Evolutionary conservation across 495 filamentous ascomycete genomes (phyloP).

Genomic region (Talaromyces ruber): DNA sequence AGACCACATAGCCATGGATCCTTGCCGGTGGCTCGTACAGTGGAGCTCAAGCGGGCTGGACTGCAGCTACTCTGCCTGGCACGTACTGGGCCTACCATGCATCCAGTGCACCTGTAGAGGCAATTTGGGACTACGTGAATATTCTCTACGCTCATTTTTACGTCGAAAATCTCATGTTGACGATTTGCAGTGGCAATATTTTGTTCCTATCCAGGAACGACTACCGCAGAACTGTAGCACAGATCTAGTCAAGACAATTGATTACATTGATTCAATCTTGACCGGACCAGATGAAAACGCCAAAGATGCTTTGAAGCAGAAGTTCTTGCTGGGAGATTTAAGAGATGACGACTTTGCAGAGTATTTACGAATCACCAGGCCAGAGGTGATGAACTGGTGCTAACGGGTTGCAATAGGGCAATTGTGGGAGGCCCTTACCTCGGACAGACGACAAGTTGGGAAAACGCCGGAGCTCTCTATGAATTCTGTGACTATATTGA

Average conservation of each 20-base stretch:
- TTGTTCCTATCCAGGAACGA: conserved; percentile 50
- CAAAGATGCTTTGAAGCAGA: conserved; percentile 43
- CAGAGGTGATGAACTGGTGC: background rate
- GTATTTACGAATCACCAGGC: conserved; percentile 13
- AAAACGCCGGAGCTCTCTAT: conserved; percentile 40
- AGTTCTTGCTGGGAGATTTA: conserved; percentile 47
- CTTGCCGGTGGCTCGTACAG: conserved; percentile 57
- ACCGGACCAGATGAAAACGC: conserved; percentile 28
- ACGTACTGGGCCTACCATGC: conserved; percentile 63
- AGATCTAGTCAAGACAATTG: conserved; percentile 46
- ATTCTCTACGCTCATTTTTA: background rate
- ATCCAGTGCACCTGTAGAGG: conserved; percentile 54
- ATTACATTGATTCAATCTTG: conserved; percentile 46
- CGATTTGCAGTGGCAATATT: conserved; percentile 48
- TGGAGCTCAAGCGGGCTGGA: conserved; percentile 57
- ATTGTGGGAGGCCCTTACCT: conserved; percentile 48
- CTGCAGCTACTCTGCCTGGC: conserved; percentile 46
- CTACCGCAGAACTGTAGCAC: conserved; percentile 57
- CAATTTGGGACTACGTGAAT: conserved; percentile 46
- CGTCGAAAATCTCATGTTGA: background rate
- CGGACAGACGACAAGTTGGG: conserved; percentile 47
- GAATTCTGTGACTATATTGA: conserved; percentile 46
- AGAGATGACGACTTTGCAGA: conserved; percentile 53
- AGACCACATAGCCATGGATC: conserved; percentile 43
- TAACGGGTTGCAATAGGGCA: conserved; percentile 19